phyloP scores from a whole-genome alignment of 2,329 filamentous ascomycete genomes.

The Microcera coccophila region DNA sequence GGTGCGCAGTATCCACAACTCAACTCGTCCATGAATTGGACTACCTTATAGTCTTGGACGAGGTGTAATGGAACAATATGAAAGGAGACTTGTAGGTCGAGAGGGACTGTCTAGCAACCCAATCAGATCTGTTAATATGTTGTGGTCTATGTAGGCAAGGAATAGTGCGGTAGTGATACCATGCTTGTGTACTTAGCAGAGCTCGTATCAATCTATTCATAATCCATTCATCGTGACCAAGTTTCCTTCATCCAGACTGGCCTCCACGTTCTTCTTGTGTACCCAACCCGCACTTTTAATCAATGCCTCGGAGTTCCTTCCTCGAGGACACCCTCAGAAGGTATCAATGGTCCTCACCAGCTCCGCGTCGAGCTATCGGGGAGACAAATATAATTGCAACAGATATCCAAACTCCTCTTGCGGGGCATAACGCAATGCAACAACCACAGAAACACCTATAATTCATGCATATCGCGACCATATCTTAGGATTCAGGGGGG shows the following conservation, averaged over 20 bases:
- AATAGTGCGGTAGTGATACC: slow-evolving; percentile 14
- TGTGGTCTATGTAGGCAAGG: not conserved
- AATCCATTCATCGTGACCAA: slow-evolving; percentile 12
- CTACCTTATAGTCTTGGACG: too few species aligned
- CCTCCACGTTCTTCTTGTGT: slow-evolving; percentile 8
- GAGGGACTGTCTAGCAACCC: too few species aligned
- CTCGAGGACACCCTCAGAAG: slow-evolving; percentile 23
- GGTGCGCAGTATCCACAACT: not conserved
- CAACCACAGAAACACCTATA: slow-evolving; percentile 27
- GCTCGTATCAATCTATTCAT: slow-evolving; percentile 26
- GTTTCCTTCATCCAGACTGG: slow-evolving; percentile 10
- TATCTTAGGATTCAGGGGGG: slow-evolving; percentile 12
- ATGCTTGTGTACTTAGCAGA: slow-evolving; percentile 16
- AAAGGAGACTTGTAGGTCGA: too few species aligned
- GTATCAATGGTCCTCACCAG: slow-evolving; percentile 22
- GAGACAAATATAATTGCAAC: slow-evolving; percentile 13
- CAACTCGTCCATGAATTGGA: too few species aligned
- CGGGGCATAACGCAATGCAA: slow-evolving; percentile 21
- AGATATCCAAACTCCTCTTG: slow-evolving; percentile 28
- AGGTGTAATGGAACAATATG: too few species aligned
- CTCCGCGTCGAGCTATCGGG: slow-evolving; percentile 16
- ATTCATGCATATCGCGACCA: slow-evolving; percentile 20
- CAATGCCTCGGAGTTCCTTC: slow-evolving; percentile 18
- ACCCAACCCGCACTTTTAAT: not conserved
- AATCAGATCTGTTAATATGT: not conserved